phyloP scores from a whole-genome alignment of 208 protist genomes.

The Herpetomonas samuelpessoai region DNA sequence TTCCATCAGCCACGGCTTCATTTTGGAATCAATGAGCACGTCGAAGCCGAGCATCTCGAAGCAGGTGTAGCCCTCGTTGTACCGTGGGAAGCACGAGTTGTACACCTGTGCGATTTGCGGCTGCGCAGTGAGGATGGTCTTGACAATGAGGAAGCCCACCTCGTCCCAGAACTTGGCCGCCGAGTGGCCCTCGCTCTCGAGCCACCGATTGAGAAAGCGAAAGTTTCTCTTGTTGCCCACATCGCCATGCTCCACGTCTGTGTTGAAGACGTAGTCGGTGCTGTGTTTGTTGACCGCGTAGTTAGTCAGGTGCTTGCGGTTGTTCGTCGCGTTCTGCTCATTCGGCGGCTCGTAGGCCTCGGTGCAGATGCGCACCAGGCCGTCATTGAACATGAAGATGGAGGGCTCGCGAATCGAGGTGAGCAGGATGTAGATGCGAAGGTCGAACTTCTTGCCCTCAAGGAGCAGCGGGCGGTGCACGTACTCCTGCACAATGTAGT shows the following conservation, averaged over 20 bases:
- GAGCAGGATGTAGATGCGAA: conserved; percentile 95
- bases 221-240: conserved; percentile 94
- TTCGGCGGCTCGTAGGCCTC: conserved; percentile 86
- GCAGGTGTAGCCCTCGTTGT: conserved; percentile 92
- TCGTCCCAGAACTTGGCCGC: conserved; percentile 65
- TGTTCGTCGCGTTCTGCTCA: conserved; percentile 76
- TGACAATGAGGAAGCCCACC: conserved; percentile 84
- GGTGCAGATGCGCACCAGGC: conserved; percentile 94
- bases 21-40: conserved; percentile 91
- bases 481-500: conserved; percentile 95
- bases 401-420: conserved; percentile 84
- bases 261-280: conserved; percentile 91
- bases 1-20: conserved; percentile 95
- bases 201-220: conserved; percentile 83
- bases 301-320: conserved; percentile 97
- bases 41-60: conserved; percentile 98
- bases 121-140: conserved; percentile 93
- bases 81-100: conserved; percentile 88
- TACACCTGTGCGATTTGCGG: conserved; percentile 89
- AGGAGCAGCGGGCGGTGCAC: conserved; percentile 89
- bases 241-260: conserved; percentile 58
- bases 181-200: conserved; percentile 55
- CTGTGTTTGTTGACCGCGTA: conserved; percentile 96
- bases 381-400: conserved; percentile 93
- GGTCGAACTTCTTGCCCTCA: conserved; percentile 95